A percentile compares a stretch with the other conserved stretches of the same genome.
phyloP scores from a whole-genome alignment of 345 rosid species.

The Citrus maxima region DNA sequence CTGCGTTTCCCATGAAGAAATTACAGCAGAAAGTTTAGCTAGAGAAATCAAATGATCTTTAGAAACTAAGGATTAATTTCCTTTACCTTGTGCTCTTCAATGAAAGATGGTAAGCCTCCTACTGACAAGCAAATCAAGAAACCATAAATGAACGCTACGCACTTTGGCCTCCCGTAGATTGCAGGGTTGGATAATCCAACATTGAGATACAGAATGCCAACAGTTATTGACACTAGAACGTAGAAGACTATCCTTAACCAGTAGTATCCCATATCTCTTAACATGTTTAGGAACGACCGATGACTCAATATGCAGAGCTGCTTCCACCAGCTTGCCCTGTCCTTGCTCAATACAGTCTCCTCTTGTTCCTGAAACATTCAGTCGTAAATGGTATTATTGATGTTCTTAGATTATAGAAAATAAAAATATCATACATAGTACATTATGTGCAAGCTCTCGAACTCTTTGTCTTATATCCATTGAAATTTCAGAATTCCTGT shows the following conservation, averaged over 20 bases:
- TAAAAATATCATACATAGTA: too few species aligned
- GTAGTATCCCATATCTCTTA: slow-evolving; percentile 36
- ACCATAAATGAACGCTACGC: slow-evolving; percentile 20
- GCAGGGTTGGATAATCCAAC: slow-evolving; percentile 17
- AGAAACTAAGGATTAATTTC: background rate
- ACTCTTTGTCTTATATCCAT: slow-evolving; percentile 13
- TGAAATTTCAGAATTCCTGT: slow-evolving; percentile 16
- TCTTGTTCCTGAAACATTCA: slow-evolving; percentile 7
- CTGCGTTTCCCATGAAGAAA: slow-evolving; percentile 2
- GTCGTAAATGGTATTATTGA: background rate
- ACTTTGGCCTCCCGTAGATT: slow-evolving; percentile 23
- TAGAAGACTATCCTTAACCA: slow-evolving; percentile 34
- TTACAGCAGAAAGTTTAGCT: background rate
- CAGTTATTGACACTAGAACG: slow-evolving; percentile 16
- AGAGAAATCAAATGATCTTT: background rate
- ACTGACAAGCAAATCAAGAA: slow-evolving; percentile 32
- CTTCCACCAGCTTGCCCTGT: slow-evolving; percentile 22
- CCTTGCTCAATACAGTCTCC: background rate
- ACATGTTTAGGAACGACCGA: slow-evolving; percentile 32
- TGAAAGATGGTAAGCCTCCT: slow-evolving; percentile 40
- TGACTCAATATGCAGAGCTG: slow-evolving; percentile 23
- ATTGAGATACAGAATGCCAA: slow-evolving; percentile 26
- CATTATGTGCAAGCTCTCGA: background rate
- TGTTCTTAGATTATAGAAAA: background rate
- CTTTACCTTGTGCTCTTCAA: slow-evolving; percentile 37